Conservation (phyloP, 257 asterid species). For the Capsicum rhomboideum region DNA sequence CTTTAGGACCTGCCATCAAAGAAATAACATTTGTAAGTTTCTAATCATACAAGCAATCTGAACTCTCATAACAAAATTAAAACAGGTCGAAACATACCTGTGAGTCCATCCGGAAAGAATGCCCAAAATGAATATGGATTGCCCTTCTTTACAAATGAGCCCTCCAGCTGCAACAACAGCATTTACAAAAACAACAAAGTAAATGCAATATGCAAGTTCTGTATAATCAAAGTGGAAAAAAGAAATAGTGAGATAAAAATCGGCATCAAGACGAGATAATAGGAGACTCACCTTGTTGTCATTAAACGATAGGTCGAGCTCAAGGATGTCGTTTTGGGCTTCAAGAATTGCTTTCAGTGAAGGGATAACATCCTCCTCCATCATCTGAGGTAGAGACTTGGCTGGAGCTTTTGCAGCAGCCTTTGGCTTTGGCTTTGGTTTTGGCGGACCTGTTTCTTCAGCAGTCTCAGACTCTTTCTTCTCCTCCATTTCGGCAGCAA, state of each 20-base stretch:
- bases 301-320: slow-evolving; percentile 44
- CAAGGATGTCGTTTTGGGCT: slow-evolving; percentile 48
- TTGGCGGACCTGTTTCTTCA: slow-evolving; percentile 14
- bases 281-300: slow-evolving; percentile 43
- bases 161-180: slow-evolving; percentile 54
- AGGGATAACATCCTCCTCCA: slow-evolving; percentile 85
- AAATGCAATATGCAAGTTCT: neutral
- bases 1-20: slow-evolving; percentile 54
- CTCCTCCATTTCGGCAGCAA: slow-evolving; percentile 63
- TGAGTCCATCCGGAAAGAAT: slow-evolving; percentile 74
- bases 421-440: slow-evolving; percentile 21
- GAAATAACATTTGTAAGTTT: neutral
- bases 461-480: slow-evolving; percentile 17
- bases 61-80: neutral
- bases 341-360: slow-evolving; percentile 42
- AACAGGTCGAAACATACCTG: slow-evolving; percentile 27
- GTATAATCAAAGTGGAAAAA: neutral
- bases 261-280: neutral
- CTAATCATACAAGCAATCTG: neutral
- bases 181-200: neutral
- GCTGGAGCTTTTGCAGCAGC: slow-evolving; percentile 41
- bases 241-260: neutral
- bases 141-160: slow-evolving; percentile 64
- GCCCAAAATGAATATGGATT: slow-evolving; percentile 76
- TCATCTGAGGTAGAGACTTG: slow-evolving; percentile 61